A percentile compares a stretch with the other conserved stretches of the same genome.
phyloP scores from a whole-genome alignment of 192 early-diverging fungal genomes.

The Mortierella hygrophila region DNA sequence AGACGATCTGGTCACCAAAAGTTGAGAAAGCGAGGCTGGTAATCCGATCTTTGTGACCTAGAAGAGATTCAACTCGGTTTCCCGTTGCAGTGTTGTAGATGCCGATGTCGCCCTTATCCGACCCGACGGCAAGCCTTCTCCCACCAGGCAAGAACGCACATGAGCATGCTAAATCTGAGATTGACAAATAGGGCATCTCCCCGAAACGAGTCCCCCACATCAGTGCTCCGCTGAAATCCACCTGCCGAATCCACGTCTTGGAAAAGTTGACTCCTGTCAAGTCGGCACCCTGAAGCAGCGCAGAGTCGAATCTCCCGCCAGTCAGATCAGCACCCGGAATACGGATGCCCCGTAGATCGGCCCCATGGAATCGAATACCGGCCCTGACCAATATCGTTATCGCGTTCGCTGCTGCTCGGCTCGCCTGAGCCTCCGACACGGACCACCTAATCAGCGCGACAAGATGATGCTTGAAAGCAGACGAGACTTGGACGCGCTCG shows the following conservation, averaged over 20 bases:
- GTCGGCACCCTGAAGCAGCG: constrained; percentile 1
- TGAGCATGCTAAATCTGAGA: too few relatives aligned
- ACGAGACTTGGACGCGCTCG: not conserved
- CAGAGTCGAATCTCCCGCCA: not conserved
- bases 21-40: too few relatives aligned
- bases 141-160: not conserved
- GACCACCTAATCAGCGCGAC: constrained; percentile 1
- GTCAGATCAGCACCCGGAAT: constrained; percentile 27
- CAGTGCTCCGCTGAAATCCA: not conserved
- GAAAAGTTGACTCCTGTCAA: not conserved
- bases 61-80: too few relatives aligned
- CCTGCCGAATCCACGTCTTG: constrained; percentile 3
- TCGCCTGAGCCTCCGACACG: not conserved
- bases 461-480: constrained; percentile 13
- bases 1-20: too few relatives aligned
- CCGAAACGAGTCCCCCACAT: not conserved
- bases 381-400: constrained; percentile 17
- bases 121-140: not conserved
- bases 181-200: not conserved
- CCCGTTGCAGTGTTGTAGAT: constrained; percentile 5
- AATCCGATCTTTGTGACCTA: too few relatives aligned
- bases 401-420: constrained; percentile 6
- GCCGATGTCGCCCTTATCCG: not conserved
- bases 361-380: not conserved
- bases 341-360: constrained; percentile 2